Percentiles rank a stretch among this genome's conserved stretches.
Conservation (phyloP, 768 basidiomycete species). For the Leccinum rimulosum region DNA sequence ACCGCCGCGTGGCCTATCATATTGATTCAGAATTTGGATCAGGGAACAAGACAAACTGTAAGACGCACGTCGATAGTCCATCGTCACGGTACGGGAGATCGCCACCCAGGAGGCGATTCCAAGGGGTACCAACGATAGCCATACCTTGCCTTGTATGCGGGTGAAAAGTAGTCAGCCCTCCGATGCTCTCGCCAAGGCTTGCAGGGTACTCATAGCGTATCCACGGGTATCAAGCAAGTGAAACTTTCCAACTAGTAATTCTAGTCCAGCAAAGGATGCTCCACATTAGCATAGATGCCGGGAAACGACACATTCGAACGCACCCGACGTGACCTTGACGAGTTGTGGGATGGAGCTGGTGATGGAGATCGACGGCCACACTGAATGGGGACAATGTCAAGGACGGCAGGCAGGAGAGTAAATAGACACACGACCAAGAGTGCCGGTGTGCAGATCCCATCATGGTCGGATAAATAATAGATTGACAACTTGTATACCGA, state of each 20-base stretch:
- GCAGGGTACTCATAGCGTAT: slow-evolving; percentile 47
- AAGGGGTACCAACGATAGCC: slow-evolving; percentile 77
- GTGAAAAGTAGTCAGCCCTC: not conserved
- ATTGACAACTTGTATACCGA: slow-evolving; percentile 52
- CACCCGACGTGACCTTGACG: slow-evolving; percentile 87
- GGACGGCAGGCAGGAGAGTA: too few relatives aligned
- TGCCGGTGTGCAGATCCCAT: slow-evolving; percentile 85
- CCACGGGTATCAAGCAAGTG: slow-evolving; percentile 84
- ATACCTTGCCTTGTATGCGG: slow-evolving; percentile 60
- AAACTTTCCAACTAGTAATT: slow-evolving; percentile 87
- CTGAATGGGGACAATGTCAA: slow-evolving; percentile 32
- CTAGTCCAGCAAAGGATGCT: slow-evolving; percentile 79
- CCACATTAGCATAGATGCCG: not conserved
- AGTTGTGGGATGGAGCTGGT: slow-evolving; percentile 80
- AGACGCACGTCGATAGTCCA: slow-evolving; percentile 82
- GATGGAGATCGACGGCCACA: slow-evolving; percentile 67
- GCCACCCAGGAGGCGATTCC: slow-evolving; percentile 70
- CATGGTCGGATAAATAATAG: slow-evolving; percentile 67
- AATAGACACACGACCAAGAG: slow-evolving; percentile 26
- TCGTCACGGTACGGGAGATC: slow-evolving; percentile 67
- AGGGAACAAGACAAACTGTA: not conserved
- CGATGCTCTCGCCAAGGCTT: not conserved
- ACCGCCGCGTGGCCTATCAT: slow-evolving; percentile 54
- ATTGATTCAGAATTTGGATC: not conserved
- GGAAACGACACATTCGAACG: slow-evolving; percentile 22